phyloP scores from a whole-genome alignment of 2,329 filamentous ascomycete species.

The Coleophoma crateriformis region DNA sequence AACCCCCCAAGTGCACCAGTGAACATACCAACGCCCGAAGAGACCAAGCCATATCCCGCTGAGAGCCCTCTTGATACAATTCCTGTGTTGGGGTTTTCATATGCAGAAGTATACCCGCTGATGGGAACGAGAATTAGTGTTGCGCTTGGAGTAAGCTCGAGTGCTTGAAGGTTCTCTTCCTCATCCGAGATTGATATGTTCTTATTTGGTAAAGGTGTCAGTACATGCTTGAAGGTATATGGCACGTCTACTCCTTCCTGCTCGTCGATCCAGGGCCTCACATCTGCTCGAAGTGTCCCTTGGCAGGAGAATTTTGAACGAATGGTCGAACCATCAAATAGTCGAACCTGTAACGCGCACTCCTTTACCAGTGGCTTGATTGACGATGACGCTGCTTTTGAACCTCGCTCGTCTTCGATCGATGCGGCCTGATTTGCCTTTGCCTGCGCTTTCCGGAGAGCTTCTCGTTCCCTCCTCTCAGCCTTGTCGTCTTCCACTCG shows the following conservation, averaged over 20 bases:
- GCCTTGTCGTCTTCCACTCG: slow-evolving; percentile 73
- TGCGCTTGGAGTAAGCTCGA: slow-evolving; percentile 72
- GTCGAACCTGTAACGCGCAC: slow-evolving; percentile 68
- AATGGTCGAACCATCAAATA: slow-evolving; percentile 80
- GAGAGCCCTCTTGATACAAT: slow-evolving; percentile 32
- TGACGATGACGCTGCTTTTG: slow-evolving; percentile 1
- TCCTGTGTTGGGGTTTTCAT: slow-evolving; percentile 30
- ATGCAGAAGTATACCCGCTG: slow-evolving; percentile 53
- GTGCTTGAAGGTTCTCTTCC: slow-evolving; percentile 55
- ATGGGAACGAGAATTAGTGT: slow-evolving; percentile 79
- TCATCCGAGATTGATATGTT: slow-evolving; percentile 74
- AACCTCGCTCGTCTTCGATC: slow-evolving; percentile 3
- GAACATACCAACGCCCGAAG: slow-evolving; percentile 34
- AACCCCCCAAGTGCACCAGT: slow-evolving; percentile 35
- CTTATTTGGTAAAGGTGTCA: slow-evolving; percentile 71
- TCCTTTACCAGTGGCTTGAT: slow-evolving; percentile 14
- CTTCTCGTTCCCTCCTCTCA: slow-evolving; percentile 54
- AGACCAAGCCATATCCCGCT: slow-evolving; percentile 29
- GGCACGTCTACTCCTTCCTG: slow-evolving; percentile 53
- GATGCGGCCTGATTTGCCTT: slow-evolving; percentile 1
- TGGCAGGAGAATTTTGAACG: slow-evolving; percentile 64
- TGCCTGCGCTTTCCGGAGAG: slow-evolving; percentile 39
- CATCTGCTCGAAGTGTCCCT: slow-evolving; percentile 56
- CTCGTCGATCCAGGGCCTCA: slow-evolving; percentile 74
- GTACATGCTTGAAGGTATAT: slow-evolving; percentile 79